Percentiles rank a stretch among this genome's conserved stretches.
phyloP scores from a whole-genome alignment of 179 eudicot genomes.

The Kewa caespitosa region DNA sequence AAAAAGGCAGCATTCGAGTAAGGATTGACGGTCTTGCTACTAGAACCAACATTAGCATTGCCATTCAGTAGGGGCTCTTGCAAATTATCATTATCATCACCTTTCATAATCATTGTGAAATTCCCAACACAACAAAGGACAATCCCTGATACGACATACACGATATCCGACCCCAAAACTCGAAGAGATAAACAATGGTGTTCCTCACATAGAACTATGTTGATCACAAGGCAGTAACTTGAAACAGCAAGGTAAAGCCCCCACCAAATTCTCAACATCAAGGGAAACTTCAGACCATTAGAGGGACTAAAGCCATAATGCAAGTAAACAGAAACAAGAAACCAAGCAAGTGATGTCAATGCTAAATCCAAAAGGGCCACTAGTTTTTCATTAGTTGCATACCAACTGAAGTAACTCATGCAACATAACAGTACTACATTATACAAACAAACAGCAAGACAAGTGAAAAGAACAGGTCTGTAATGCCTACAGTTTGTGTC shows the following conservation, averaged over 20 bases:
- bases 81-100: constrained; percentile 21
- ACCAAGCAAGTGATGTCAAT: constrained; percentile 45
- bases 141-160: constrained; percentile 41
- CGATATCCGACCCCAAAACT: constrained; percentile 51
- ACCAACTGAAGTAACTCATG: constrained; percentile 50
- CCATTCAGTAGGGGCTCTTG: constrained; percentile 69
- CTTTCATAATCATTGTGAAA: constrained; percentile 30
- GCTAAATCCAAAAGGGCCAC: constrained; percentile 44
- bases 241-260: constrained; percentile 47
- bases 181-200: constrained; percentile 23
- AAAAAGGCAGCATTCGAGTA: constrained; percentile 47
- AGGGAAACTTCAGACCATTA: constrained; percentile 43
- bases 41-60: constrained; percentile 10
- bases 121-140: constrained; percentile 47
- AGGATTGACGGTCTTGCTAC: constrained; percentile 42
- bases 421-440: constrained; percentile 46
- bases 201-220: constrained; percentile 33
- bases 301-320: constrained; percentile 27
- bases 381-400: constrained; percentile 49
- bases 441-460: constrained; percentile 36
- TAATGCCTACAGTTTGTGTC: constrained; percentile 31
- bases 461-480: constrained; percentile 36
- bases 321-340: constrained; percentile 43
- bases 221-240: constrained; percentile 47
- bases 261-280: constrained; percentile 65